These are phyloP conservation scores for Blechomonas ayalai DNA, from an alignment of 208 protist species.

Conservation along the genomic window DNA sequence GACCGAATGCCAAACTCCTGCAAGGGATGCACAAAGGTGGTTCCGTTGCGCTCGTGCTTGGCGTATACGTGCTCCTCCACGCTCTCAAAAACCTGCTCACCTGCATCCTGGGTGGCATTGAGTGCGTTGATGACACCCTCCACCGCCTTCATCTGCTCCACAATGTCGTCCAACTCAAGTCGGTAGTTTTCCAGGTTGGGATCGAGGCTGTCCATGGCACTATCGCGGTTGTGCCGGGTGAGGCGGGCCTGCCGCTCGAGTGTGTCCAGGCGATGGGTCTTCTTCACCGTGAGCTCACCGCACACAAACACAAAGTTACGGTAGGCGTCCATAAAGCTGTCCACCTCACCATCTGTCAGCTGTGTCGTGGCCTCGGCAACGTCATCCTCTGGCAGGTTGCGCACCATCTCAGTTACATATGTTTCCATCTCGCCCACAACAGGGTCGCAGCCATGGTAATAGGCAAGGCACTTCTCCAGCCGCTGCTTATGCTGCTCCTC, in stretches of 20 bases:
- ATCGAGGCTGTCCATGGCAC: conserved; percentile 81
- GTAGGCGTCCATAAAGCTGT: conserved; percentile 54
- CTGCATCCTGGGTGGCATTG: conserved; percentile 73
- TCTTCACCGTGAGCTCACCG: conserved; percentile 78
- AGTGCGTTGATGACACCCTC: conserved; percentile 74
- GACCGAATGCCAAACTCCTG: conserved; percentile 67
- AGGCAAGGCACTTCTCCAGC: conserved; percentile 50
- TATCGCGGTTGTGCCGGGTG: conserved; percentile 70
- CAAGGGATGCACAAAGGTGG: conserved; percentile 64
- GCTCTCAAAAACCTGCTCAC: conserved; percentile 72
- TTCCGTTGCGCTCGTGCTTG: conserved; percentile 28
- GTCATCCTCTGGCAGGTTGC: conserved; percentile 30
- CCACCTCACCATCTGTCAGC: conserved; percentile 43
- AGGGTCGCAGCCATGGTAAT: conserved; percentile 42
- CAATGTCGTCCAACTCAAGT: conserved; percentile 49
- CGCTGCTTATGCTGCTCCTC: conserved; percentile 54
- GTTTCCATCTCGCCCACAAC: conserved; percentile 37
- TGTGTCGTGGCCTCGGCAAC: conserved; percentile 27
- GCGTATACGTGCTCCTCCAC: conserved; percentile 46
- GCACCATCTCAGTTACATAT: conserved; percentile 54
- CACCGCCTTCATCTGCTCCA: conserved; percentile 63
- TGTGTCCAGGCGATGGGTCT: conserved; percentile 78
- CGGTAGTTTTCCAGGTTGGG: conserved; percentile 71
- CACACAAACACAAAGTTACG: conserved; percentile 55
- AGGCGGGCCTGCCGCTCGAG: conserved; percentile 78